These are phyloP conservation scores for Pyrenophora teres DNA, from an alignment of 2,329 filamentous ascomycete species.

Conservation along the genomic window DNA sequence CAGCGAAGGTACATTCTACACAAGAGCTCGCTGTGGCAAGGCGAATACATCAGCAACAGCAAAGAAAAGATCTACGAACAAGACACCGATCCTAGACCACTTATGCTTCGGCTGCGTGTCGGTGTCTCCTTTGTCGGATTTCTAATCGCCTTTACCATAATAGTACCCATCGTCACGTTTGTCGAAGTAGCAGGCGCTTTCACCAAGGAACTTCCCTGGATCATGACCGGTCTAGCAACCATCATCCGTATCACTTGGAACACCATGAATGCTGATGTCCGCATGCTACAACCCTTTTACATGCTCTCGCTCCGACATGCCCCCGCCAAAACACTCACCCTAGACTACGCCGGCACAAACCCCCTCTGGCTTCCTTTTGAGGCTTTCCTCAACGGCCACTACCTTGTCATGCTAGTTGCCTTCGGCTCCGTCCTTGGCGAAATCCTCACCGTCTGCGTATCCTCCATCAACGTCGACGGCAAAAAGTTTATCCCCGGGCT, in stretches of 20 bases:
- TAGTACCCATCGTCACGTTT: constrained; percentile 68
- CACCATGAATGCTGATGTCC: constrained; percentile 69
- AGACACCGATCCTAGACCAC: constrained; percentile 62
- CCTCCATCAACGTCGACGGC: constrained; percentile 69
- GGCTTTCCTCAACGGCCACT: constrained; percentile 67
- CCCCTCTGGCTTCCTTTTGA: constrained; percentile 68
- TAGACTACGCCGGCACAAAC: constrained; percentile 75
- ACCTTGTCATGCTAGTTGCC: constrained; percentile 69
- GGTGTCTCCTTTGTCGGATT: constrained; percentile 65
- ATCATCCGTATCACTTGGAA: constrained; percentile 71
- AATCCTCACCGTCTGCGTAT: constrained; percentile 70
- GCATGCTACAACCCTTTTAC: constrained; percentile 77
- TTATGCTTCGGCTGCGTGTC: constrained; percentile 67
- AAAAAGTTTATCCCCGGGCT: constrained; percentile 58
- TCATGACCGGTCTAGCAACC: constrained; percentile 68
- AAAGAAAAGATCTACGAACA: constrained; percentile 55
- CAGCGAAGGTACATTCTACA: constrained; percentile 69
- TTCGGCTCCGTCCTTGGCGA: constrained; percentile 75
- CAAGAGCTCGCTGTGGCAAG: constrained; percentile 72
- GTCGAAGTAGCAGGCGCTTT: constrained; percentile 57
- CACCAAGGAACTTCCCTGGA: constrained; percentile 67
- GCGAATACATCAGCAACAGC: constrained; percentile 57
- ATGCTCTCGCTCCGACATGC: constrained; percentile 70
- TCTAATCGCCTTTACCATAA: constrained; percentile 60
- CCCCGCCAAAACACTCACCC: constrained; percentile 66